A percentile compares a stretch with the other conserved stretches of the same genome.
These are phyloP conservation scores for Lyophyllum shimeji DNA, from an alignment of 768 basidiomycete genomes.

Conservation along the genomic window DNA sequence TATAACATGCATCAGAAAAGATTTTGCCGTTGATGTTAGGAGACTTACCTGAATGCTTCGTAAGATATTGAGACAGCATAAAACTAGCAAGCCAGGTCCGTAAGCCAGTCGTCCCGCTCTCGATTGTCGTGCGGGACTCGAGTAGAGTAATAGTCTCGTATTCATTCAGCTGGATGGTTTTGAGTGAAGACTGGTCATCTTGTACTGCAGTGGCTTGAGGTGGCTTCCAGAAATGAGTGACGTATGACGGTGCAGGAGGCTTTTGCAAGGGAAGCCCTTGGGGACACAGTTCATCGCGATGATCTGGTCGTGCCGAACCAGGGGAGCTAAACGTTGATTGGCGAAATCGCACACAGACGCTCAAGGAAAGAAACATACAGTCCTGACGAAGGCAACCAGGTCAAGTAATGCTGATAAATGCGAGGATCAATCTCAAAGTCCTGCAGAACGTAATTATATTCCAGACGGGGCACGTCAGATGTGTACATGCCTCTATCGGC, in stretches of 20 bases:
- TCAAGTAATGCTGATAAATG: constrained; percentile 64
- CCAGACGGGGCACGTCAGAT: neutral
- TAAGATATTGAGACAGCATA: constrained; percentile 60
- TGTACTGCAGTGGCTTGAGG: neutral
- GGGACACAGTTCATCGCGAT: constrained; percentile 25
- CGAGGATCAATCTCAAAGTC: constrained; percentile 63
- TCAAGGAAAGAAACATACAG: constrained; percentile 24
- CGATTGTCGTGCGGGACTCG: constrained; percentile 74
- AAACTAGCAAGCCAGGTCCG: constrained; percentile 80
- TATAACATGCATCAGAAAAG: constrained; percentile 13
- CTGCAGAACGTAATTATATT: constrained; percentile 23
- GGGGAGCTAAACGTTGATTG: constrained; percentile 16
- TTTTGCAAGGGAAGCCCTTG: constrained; percentile 25
- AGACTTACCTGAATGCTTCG: constrained; percentile 50
- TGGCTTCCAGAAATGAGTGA: constrained; percentile 64
- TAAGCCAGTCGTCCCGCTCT: constrained; percentile 76
- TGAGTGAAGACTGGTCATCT: neutral
- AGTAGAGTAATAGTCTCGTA: constrained; percentile 56
- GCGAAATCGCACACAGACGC: neutral
- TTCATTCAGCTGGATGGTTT: constrained; percentile 19
- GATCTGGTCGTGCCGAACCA: constrained; percentile 20
- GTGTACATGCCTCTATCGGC: constrained; percentile 45
- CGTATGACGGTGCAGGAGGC: constrained; percentile 54
- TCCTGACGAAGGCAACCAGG: constrained; percentile 39
- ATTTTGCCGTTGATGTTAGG: neutral